phyloP scores from a whole-genome alignment of 495 filamentous ascomycete genomes.

The Neurospora sublineolata region DNA sequence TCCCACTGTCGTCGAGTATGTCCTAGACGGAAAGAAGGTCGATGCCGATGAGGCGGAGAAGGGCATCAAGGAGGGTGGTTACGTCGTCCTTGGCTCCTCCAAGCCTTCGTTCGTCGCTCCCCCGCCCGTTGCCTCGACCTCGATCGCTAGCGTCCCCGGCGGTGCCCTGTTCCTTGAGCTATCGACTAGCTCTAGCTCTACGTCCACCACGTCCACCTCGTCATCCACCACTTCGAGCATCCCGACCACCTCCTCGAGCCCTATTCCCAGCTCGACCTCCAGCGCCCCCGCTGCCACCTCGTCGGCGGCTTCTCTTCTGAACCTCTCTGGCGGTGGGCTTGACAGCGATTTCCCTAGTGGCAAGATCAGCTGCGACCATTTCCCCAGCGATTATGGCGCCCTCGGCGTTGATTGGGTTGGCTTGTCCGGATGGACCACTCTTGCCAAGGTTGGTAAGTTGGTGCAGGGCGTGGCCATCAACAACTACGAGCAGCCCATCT shows the following conservation, averaged over 20 bases:
- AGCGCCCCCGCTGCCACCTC: constrained; percentile 8
- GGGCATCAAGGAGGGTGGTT: constrained; percentile 47
- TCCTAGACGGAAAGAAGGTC: constrained; percentile 46
- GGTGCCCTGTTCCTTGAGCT: constrained; percentile 27
- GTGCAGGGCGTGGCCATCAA: constrained; percentile 25
- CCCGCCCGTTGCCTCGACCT: constrained; percentile 18
- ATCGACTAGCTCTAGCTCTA: constrained; percentile 8
- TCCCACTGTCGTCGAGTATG: constrained; percentile 48
- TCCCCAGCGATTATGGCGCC: constrained; percentile 80
- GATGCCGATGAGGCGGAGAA: constrained; percentile 44
- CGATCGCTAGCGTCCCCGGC: constrained; percentile 6
- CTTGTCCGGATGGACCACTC: constrained; percentile 67
- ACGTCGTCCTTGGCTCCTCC: constrained; percentile 37
- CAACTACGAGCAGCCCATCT: constrained; percentile 53
- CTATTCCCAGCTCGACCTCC: constrained; percentile 13
- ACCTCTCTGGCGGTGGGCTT: constrained; percentile 35
- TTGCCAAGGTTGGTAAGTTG: constrained; percentile 47
- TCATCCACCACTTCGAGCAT: constrained; percentile 7
- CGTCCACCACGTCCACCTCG: constrained; percentile 4
- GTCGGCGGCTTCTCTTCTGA: constrained; percentile 7
- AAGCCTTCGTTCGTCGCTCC: constrained; percentile 32
- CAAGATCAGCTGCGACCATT: constrained; percentile 53
- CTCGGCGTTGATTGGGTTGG: constrained; percentile 55
- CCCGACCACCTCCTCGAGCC: constrained; percentile 13
- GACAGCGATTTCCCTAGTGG: constrained; percentile 68